Evolutionary conservation across 1,139 yeast species (phyloP), one percentile per base, ranked within the genome.

Genomic region (Blastobotrys serpentis): DNA sequence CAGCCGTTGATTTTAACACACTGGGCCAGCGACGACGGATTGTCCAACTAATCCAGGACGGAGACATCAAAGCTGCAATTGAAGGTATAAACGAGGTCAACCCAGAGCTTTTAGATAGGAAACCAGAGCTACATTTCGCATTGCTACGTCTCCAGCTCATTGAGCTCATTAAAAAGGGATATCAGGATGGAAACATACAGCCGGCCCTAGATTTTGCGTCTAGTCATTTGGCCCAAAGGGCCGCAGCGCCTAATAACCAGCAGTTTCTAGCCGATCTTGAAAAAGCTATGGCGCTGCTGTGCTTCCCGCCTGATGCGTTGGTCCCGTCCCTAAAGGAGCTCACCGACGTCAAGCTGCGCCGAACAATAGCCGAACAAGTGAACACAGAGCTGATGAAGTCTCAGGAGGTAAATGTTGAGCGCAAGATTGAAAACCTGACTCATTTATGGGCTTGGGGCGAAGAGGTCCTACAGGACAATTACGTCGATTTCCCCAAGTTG

Each of bases 221-320:
- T 3, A 56, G 61, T 2, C 69, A 69, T 51, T 52, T 70, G 30
- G 71, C 73, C 0, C 61, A 60, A 21, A 56, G 73, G 4, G 74
- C 70, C 1, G 42, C 42, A 13, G 32, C 22, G 13, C 58, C 71
- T 3, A 51, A 60, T 17, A 58, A 64, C 38, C 62, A 66, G 1
- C 55, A 56, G 44, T 66, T 65, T 41, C 52, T 70, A 29, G 54
- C 52, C 3, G 69, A 68, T 38, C 55, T 71, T 42, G 74, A 71
- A 48, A 57, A 59, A 25, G 67, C 73, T 1, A 68, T 71, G 74
- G 72, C 75, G 2, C 54, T 71, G 33, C 52, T 71, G 32, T 70
- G 74, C 47, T 69, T 70, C 51, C 70, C 73, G 3, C 60, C 60
- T 0, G 65, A 67, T 13, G 50, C 56, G 11, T 46, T 63, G 33